Conservation (phyloP, 169 alveolate genomes). For the Eimeria nieschulzi region DNA sequence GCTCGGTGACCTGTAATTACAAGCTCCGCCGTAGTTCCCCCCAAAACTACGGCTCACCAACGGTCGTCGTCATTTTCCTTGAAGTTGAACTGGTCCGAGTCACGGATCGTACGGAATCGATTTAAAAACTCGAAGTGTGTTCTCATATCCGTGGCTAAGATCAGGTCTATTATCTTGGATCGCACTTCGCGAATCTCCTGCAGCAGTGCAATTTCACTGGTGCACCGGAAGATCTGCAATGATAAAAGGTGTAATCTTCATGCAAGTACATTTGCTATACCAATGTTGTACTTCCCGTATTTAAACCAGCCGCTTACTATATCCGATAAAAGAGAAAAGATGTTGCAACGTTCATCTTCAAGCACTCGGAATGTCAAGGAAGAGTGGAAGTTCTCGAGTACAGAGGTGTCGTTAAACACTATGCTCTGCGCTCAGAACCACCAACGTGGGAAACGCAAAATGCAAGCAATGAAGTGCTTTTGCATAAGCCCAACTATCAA, state of each 20-base stretch:
- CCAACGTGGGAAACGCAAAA: not conserved
- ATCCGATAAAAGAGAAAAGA: conserved; percentile 18
- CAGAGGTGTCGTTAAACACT: conserved; percentile 86
- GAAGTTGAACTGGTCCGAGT: conserved; percentile 32
- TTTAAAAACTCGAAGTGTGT: conserved; percentile 79
- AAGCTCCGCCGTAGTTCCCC: too few relatives aligned
- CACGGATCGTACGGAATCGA: conserved; percentile 33
- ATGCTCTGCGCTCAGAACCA: conserved; percentile 65
- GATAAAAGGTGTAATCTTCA: too few relatives aligned
- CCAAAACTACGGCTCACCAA: conserved; percentile 24
- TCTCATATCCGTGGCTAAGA: conserved; percentile 84
- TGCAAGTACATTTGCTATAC: too few relatives aligned
- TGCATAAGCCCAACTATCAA: too few relatives aligned
- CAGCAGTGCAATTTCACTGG: too few relatives aligned
- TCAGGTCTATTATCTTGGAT: conserved; percentile 75
- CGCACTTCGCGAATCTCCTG: not conserved
- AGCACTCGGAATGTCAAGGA: conserved; percentile 56
- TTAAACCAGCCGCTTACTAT: not conserved
- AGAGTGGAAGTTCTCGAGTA: conserved; percentile 88
- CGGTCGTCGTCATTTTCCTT: conserved; percentile 52
- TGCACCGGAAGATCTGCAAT: too few relatives aligned
- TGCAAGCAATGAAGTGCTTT: not conserved
- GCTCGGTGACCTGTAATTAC: too few relatives aligned
- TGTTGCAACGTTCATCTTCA: conserved; percentile 5
- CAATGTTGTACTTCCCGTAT: too few relatives aligned